Conservation (phyloP, 1,284 basidiomycete species). For the Melanopsichium pennsylvanicum region DNA sequence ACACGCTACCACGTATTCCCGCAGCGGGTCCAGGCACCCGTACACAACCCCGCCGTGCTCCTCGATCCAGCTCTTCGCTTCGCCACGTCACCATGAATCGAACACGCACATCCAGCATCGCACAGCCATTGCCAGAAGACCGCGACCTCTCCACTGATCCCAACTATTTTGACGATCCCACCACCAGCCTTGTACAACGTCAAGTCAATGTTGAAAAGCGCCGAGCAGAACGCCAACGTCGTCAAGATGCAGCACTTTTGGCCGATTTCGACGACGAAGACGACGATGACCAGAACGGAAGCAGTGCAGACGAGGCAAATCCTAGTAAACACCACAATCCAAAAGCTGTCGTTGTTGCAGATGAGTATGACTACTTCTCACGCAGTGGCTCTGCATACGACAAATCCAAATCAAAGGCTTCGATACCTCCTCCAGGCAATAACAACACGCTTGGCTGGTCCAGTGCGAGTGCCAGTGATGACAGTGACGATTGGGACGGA, state of each 20-base stretch:
- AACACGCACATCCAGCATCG: conserved; percentile 38
- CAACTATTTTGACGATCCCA: conserved; percentile 20
- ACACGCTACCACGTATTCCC: conserved; percentile 25
- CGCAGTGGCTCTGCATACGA: conserved; percentile 18
- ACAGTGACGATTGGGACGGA: conserved; percentile 45
- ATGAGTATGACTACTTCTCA: conserved; percentile 43
- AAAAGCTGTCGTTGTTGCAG: conserved; percentile 5
- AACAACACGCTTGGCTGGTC: conserved; percentile 13
- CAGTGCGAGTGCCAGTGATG: conserved; percentile 37
- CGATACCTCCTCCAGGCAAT: conserved; percentile 14
- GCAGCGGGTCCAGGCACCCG: conserved; percentile 54
- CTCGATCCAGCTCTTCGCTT: conserved; percentile 49
- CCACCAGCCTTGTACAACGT: conserved; percentile 35
- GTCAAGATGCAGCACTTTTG: conserved; percentile 30
- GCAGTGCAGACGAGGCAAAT: conserved; percentile 17
- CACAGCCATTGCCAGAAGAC: conserved; percentile 47
- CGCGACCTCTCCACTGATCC: conserved; percentile 23
- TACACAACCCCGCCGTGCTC: conserved; percentile 50
- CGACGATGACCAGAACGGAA: conserved; percentile 13
- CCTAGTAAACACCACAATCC: conserved; percentile 11
- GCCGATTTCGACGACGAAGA: conserved; percentile 30
- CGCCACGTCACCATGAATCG: conserved; percentile 45
- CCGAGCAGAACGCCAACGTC: conserved; percentile 27
- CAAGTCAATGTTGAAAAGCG: conserved; percentile 43
- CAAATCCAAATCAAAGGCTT: conserved; percentile 19